phyloP scores from a whole-genome alignment of 176 grass and related monocot species.

The Pontederia crassipes region DNA sequence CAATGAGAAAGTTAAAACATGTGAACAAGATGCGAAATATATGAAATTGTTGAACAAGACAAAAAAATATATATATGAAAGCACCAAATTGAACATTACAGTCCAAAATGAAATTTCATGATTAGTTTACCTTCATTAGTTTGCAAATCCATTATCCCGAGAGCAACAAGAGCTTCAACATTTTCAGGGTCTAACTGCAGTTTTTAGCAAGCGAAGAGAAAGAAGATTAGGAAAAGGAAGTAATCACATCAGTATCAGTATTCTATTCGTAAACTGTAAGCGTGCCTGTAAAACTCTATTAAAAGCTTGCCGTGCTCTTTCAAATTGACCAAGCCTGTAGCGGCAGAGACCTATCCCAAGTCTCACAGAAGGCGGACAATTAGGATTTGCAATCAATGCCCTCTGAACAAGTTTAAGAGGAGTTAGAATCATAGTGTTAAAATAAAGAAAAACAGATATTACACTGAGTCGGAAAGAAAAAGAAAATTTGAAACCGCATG shows the following conservation, averaged over 20 bases:
- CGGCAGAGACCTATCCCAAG: slow-evolving; percentile 89
- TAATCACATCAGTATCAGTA: slow-evolving; percentile 1
- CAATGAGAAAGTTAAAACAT: neutral
- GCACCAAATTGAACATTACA: neutral
- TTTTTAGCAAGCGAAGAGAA: slow-evolving; percentile 21
- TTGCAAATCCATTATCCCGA: slow-evolving; percentile 94
- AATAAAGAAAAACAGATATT: neutral
- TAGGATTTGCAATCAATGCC: slow-evolving; percentile 49
- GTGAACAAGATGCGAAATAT: neutral
- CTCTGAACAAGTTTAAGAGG: slow-evolving; percentile 29
- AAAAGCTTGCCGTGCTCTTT: slow-evolving; percentile 87
- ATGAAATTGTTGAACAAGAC: neutral
- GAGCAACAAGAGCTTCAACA: slow-evolving; percentile 79
- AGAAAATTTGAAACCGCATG: neutral
- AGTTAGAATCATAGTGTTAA: neutral
- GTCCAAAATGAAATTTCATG: neutral
- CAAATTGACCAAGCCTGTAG: slow-evolving; percentile 86
- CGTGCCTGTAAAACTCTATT: slow-evolving; percentile 65
- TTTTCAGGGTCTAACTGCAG: slow-evolving; percentile 83
- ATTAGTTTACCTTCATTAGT: slow-evolving; percentile 78
- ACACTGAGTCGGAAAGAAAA: neutral
- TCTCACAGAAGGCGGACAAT: slow-evolving; percentile 71
- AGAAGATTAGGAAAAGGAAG: slow-evolving; percentile 4
- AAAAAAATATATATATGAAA: neutral
- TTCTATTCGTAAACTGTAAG: neutral